Evolutionary conservation across 495 filamentous ascomycete genomes (phyloP), one percentile per base, ranked within the genome.

Genomic region (Aeminium ludgeri): DNA sequence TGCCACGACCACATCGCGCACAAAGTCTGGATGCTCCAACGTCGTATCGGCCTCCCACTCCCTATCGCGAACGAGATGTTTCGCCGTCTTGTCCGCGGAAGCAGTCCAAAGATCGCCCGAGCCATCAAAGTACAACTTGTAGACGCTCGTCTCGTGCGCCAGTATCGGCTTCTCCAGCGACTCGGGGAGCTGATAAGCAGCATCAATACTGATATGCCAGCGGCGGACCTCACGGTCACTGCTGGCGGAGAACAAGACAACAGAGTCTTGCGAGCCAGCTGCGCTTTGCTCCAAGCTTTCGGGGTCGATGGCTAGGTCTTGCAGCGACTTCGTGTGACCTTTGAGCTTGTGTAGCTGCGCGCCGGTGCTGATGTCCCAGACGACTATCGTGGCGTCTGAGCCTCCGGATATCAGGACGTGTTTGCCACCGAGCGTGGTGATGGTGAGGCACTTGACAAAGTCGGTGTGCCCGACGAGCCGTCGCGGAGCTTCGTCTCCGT

Each of bases 81-180:
- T 83, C 1, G 74, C 73, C 0, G 75, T 82, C 30, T 78, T 85
- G 54, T 97, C 89, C 10, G 83, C 82, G 23, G 80, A 86, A 2
- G 86, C 79, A 10, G 86, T 92, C 82, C 82, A 95, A 20, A 96
- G 63, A 49, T 95, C 87, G 16, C 74, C 76, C 18, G 64, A 61
- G 3, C 48, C 51, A 36, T 81, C 78, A 43, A 86, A 79, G 18
- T 64, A 58, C 8, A 95, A 58, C 51, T 69, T 76, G 58, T 93
- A 82, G 10, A 97, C 78, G 46, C 77, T 89, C 2, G 89, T 97
- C 17, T 92, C 85, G 59, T 95, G 87, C 34, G 77, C 76, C 10
- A 80, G 58, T 23, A 95, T 72, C 1, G 80, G 72, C 10, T 71
- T 67, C 0, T 55, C 35, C 55, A 40, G 10, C 28, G 34, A 39